Base-by-base conservation (phyloP, 1,284 basidiomycete genomes). In the Gomphus sp. region DNA sequence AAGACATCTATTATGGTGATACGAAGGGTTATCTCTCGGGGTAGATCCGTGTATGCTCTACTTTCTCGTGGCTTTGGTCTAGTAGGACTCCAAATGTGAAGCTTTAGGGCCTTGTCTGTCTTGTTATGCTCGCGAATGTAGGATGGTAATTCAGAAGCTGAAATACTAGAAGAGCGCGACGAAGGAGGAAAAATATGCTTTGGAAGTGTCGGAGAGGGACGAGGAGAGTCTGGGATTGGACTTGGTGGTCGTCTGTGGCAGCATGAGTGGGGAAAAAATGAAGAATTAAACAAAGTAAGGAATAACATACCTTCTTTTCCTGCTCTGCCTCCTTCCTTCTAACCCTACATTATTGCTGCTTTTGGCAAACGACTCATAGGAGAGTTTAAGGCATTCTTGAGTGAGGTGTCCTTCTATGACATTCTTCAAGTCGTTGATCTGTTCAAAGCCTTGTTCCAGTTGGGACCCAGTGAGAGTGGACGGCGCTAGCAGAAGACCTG, bases 1-100 rank as follows among this genome's bases (percentile, higher is more conserved):
- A n/a, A n/a, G n/a, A 87, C 80, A 65, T 87, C 82, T 3, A 71
- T 72, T 57, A 85, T 80, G n/a, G 71, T 72, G 62, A 84, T 79
- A 16, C 62, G 61, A 16, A 65, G 44, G 25, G 45, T 62, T 9
- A 61, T 44, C 10, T 58, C 59, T 61, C 55, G 37, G 54, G 56
- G 8, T 39, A 37, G 11, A 54, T 36, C 65, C 43, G 79, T 69
- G 0, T 72, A 65, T 0, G 78, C 75, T 59, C 66, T 69, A 10
- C 62, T 55, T 1, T 72, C 62, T 16, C 55, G 59, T 41, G 52
- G 65, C 33, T 34, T 50, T 50, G n/a, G 64, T 61, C 45, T 65
- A 41, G 71, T 76, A 51, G 73, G 71, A 6, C 72, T 73, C 79
- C 81, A 82, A 44, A 87, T 73, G 59, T 76, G 78, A 44, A 86